These are phyloP conservation scores for Septoria petroselini DNA, from an alignment of 2,329 filamentous ascomycete species.

Conservation along the genomic window DNA sequence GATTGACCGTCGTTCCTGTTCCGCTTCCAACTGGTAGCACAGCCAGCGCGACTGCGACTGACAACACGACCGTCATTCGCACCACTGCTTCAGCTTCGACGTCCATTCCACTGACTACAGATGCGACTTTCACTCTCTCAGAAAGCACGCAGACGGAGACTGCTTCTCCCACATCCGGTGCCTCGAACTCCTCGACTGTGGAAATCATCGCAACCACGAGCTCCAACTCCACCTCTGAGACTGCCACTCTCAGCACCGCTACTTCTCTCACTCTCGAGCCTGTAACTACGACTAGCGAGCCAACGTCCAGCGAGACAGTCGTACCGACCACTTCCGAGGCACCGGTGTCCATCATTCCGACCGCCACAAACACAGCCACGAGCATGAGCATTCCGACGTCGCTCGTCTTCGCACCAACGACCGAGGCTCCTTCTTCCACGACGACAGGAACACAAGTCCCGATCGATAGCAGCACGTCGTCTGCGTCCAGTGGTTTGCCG, in stretches of 20 bases:
- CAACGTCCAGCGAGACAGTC: conserved; percentile 11
- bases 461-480: conserved; percentile 45
- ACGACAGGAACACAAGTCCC: conserved; percentile 24
- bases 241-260: conserved; percentile 1
- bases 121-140: conserved; percentile 14
- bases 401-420: conserved; percentile 57
- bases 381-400: conserved; percentile 57
- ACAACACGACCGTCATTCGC: conserved; percentile 18
- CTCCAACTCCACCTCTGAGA: conserved; percentile 6
- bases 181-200: not conserved
- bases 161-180: not conserved
- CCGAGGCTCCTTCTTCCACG: conserved; percentile 25
- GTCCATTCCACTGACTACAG: conserved; percentile 24
- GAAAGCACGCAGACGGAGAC: conserved; percentile 10
- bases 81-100: conserved; percentile 19
- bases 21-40: conserved; percentile 22
- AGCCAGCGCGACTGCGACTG: conserved; percentile 23
- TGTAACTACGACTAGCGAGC: conserved; percentile 13
- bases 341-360: conserved; percentile 46
- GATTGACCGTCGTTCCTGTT: conserved; percentile 27
- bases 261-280: conserved; percentile 14
- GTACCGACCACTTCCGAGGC: conserved; percentile 27
- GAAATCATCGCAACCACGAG: conserved; percentile 1
- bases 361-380: conserved; percentile 47
- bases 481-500: conserved; percentile 55